A percentile compares a stretch with the other conserved stretches of the same genome.
These are phyloP conservation scores for Cynanchum wilfordii DNA, from an alignment of 257 asterid genomes.

Conservation along the genomic window DNA sequence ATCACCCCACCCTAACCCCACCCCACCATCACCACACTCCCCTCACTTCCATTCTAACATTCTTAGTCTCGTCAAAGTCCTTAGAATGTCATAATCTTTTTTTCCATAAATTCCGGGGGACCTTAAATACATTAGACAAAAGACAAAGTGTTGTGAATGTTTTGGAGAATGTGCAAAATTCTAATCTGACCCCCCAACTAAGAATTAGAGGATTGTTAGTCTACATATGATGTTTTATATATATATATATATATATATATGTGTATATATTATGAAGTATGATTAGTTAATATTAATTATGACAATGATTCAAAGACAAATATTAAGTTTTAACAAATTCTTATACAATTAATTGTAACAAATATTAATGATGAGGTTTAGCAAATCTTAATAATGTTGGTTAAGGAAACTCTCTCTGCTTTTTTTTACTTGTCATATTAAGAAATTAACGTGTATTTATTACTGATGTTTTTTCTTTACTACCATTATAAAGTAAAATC, in stretches of 20 bases:
- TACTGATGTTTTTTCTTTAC: too few species aligned
- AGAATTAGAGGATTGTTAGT: not conserved
- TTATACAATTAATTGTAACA: too few species aligned
- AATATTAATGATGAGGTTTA: conserved; percentile 2
- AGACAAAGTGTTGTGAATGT: conserved; percentile 46
- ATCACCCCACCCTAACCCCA: not conserved
- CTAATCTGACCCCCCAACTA: conserved; percentile 37
- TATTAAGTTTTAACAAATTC: too few species aligned
- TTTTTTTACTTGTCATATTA: too few species aligned
- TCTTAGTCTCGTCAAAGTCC: conserved; percentile 35
- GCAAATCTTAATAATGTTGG: conserved; percentile 1
- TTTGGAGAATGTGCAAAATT: conserved; percentile 70
- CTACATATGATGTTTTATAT: too few species aligned
- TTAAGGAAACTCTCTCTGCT: not conserved
- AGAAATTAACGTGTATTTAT: too few species aligned
- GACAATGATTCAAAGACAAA: too few species aligned
- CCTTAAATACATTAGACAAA: conserved; percentile 43
- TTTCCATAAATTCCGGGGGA: conserved; percentile 61
- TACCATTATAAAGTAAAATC: too few species aligned
- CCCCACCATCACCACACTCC: not conserved
- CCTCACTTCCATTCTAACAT: not conserved
- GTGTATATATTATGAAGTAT: too few species aligned
- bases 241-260: too few species aligned
- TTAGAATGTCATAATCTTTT: conserved; percentile 32
- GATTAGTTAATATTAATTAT: too few species aligned